Evolutionary conservation across 371 early-diverging fungal species (phyloP).

Genomic region (Mucor saturninus): DNA sequence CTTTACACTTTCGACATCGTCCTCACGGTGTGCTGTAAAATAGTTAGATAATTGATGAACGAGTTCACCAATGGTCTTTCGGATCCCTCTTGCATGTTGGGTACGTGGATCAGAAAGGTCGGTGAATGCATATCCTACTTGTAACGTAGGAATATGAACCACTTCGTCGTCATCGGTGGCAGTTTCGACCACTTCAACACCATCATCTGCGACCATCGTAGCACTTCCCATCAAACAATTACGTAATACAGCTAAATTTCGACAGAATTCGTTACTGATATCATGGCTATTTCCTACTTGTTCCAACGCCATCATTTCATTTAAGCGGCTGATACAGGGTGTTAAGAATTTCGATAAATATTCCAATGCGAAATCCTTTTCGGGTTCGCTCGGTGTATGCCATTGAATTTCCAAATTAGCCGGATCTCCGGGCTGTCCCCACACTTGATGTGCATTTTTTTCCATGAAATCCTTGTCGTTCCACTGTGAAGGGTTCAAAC

Average conservation of each 20-base stretch:
- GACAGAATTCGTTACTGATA: slow-evolving; percentile 60
- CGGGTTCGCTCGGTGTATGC: slow-evolving; percentile 76
- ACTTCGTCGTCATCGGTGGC: slow-evolving; percentile 29
- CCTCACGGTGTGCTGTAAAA: slow-evolving; percentile 63
- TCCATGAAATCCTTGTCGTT: slow-evolving; percentile 50
- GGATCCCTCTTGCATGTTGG: slow-evolving; percentile 44
- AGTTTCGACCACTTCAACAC: slow-evolving; percentile 17
- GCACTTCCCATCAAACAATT: slow-evolving; percentile 61
- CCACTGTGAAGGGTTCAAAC: slow-evolving; percentile 57
- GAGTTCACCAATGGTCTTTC: slow-evolving; percentile 58
- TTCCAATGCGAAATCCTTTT: slow-evolving; percentile 71
- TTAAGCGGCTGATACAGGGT: slow-evolving; percentile 50
- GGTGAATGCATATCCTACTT: slow-evolving; percentile 66
- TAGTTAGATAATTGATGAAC: slow-evolving; percentile 58
- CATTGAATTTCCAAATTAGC: slow-evolving; percentile 66
- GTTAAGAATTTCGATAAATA: slow-evolving; percentile 58
- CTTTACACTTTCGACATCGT: slow-evolving; percentile 80
- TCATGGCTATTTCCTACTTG: slow-evolving; percentile 30
- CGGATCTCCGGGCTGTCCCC: slow-evolving; percentile 72
- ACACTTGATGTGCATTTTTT: slow-evolving; percentile 68
- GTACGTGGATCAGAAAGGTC: slow-evolving; percentile 32
- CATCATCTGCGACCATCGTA: slow-evolving; percentile 61
- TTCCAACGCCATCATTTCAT: slow-evolving; percentile 48
- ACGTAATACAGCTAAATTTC: slow-evolving; percentile 60
- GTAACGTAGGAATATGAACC: slow-evolving; percentile 40